These are phyloP conservation scores for Cajanus cajan DNA, from an alignment of 306 rosid species.

Conservation along the genomic window DNA sequence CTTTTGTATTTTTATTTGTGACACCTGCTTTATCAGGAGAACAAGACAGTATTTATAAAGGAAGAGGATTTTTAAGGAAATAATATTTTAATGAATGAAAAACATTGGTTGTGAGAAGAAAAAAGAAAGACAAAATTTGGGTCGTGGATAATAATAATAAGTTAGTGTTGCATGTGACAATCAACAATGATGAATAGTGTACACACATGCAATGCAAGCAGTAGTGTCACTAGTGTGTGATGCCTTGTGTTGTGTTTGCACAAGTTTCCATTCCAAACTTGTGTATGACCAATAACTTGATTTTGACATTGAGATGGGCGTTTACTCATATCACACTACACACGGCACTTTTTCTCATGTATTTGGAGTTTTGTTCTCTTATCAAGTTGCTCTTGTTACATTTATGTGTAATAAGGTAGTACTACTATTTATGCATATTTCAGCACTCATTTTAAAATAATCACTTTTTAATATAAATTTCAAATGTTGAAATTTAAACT, in stretches of 20 bases:
- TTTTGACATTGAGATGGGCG: background rate
- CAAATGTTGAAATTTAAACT: background rate
- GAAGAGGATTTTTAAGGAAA: background rate
- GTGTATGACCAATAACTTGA: conserved; percentile 5
- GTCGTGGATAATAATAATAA: background rate
- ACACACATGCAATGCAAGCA: background rate
- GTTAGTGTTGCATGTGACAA: background rate
- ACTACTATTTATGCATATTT: background rate
- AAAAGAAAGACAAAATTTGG: background rate
- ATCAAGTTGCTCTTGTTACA: background rate
- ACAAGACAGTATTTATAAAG: background rate
- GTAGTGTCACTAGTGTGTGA: background rate
- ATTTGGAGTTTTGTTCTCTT: background rate
- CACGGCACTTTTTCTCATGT: background rate
- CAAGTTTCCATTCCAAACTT: background rate
- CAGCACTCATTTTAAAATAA: background rate
- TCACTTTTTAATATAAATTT: background rate
- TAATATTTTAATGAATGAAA: background rate
- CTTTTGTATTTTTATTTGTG: background rate
- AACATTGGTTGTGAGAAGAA: background rate
- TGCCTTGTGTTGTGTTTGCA: background rate
- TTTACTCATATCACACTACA: background rate
- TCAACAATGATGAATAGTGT: background rate
- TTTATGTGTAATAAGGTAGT: background rate
- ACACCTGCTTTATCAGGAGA: background rate